phyloP scores from a whole-genome alignment of 495 filamentous ascomycete genomes.

The Elasticomyces elasticus region DNA sequence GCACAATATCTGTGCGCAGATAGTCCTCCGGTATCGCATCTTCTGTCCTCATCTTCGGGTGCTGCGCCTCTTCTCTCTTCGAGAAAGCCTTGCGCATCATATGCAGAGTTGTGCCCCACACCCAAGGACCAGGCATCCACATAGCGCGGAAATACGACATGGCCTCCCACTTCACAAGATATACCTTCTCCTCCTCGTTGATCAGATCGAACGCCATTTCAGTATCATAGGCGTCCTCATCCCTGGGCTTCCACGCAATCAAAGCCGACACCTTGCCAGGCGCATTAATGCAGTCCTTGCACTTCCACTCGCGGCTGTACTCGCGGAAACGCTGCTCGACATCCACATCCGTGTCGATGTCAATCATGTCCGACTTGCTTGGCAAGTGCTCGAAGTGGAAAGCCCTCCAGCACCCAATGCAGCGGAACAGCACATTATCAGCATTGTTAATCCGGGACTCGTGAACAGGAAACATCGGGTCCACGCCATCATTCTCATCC shows the following conservation, averaged over 20 bases:
- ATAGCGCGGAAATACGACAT: slow-evolving; percentile 66
- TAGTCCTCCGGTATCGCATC: slow-evolving; percentile 80
- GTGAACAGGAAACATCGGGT: slow-evolving; percentile 59
- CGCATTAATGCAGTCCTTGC: slow-evolving; percentile 56
- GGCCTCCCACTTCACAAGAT: slow-evolving; percentile 77
- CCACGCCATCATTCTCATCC: slow-evolving; percentile 62
- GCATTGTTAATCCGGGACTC: slow-evolving; percentile 59
- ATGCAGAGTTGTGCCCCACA: slow-evolving; percentile 58
- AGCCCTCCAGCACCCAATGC: slow-evolving; percentile 60
- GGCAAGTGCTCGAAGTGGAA: slow-evolving; percentile 79
- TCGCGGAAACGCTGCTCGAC: slow-evolving; percentile 45
- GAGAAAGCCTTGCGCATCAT: slow-evolving; percentile 65
- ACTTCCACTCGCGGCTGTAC: slow-evolving; percentile 61
- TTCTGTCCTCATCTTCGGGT: slow-evolving; percentile 58
- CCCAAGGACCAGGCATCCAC: slow-evolving; percentile 87
- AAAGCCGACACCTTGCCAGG: slow-evolving; percentile 55
- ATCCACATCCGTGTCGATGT: slow-evolving; percentile 35
- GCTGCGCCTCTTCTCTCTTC: slow-evolving; percentile 50
- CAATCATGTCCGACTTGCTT: slow-evolving; percentile 29
- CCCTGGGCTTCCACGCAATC: slow-evolving; percentile 75
- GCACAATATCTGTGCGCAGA: slow-evolving; percentile 76
- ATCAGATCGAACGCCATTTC: slow-evolving; percentile 43
- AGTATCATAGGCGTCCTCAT: slow-evolving; percentile 40
- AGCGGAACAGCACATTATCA: slow-evolving; percentile 69
- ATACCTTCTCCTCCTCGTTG: slow-evolving; percentile 69